Conservation (phyloP, 83 land plant species). For the Diphasiastrum complanatum region DNA sequence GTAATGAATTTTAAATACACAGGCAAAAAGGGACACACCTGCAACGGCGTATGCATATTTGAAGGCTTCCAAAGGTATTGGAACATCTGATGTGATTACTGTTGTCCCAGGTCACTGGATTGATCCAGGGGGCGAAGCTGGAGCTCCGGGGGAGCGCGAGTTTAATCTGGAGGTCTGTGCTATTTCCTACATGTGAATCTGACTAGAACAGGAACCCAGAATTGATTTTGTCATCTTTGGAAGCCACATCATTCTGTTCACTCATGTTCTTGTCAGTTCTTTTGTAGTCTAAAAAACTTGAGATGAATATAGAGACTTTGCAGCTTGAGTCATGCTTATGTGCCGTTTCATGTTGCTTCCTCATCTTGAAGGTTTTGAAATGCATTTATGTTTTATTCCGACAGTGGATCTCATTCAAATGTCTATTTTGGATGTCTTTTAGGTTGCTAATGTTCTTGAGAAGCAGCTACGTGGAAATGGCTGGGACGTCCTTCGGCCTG, state of each 20-base stretch:
- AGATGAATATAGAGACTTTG: neutral
- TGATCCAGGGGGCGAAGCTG: slow-evolving; percentile 36
- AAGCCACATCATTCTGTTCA: neutral
- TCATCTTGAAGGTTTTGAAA: no score
- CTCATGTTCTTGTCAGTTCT: neutral
- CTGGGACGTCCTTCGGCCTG: slow-evolving; percentile 44
- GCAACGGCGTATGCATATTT: slow-evolving; percentile 24
- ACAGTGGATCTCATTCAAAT: no score
- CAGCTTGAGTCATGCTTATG: neutral
- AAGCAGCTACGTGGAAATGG: slow-evolving; percentile 36
- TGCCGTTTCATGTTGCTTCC: neutral
- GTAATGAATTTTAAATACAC: no score
- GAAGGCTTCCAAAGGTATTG: slow-evolving; percentile 27
- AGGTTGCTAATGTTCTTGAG: slow-evolving; percentile 39
- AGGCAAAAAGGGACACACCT: slow-evolving; percentile 27
- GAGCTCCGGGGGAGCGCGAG: slow-evolving; percentile 44
- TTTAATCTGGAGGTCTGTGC: slow-evolving; percentile 35
- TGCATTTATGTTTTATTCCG: no score
- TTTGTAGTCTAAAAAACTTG: no score
- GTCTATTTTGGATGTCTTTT: neutral
- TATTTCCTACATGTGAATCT: no score
- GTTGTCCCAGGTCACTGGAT: slow-evolving; percentile 45
- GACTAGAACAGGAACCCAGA: no score
- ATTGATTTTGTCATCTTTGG: neutral
- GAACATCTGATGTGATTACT: slow-evolving; percentile 26